Evolutionary conservation across 169 alveolate species (phyloP), one percentile per base, ranked within the genome.

Genomic region (Plasmodium falciparum): DNA sequence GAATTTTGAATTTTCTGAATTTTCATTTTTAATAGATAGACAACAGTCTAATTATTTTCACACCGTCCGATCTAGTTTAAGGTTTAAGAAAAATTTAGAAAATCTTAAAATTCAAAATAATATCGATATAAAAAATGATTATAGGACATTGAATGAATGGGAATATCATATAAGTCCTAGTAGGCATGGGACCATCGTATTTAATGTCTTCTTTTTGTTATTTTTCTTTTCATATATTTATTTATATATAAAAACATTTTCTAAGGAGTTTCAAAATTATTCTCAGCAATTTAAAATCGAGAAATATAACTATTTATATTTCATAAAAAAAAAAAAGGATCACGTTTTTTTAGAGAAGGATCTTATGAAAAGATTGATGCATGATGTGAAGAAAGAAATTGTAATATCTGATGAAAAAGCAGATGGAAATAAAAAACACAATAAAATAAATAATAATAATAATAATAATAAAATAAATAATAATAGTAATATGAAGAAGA

Each of bases 71-170:
- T 83, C 91, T 54, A 20, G 74, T 58, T 69, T 83, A 15, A 78
- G 91, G 39, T 83, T 83, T 67, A 83, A 83, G 54, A 83, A 83
- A 56, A 83, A 83, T 69, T 69, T 83, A 43, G 91, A 61, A 69
- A 67, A 83, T 69, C 13, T 83, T n/a, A 83, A 69, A 54, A 83
- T 83, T 22, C 52, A 24, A 39, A 17, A 69, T 58, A 73, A 56
- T 2, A 69, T 83, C 20, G 58, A 83, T 69, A 62, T 83, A 15
- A 43, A 69, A 62, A 69, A 69, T 67, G 91, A 83, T 43, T 83
- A 83, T 62, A 83, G 91, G 39, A 67, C 75, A 1, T 12, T 83
- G 74, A 49, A 62, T 33, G 91, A 83, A 83, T 83, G 91, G 91
- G 91, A 83, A n/a, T 24, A n/a, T 49, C 71, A 52, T 43, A 69